These are phyloP conservation scores for Neurospora cerealis DNA, from an alignment of 495 filamentous ascomycete genomes.

Conservation along the genomic window DNA sequence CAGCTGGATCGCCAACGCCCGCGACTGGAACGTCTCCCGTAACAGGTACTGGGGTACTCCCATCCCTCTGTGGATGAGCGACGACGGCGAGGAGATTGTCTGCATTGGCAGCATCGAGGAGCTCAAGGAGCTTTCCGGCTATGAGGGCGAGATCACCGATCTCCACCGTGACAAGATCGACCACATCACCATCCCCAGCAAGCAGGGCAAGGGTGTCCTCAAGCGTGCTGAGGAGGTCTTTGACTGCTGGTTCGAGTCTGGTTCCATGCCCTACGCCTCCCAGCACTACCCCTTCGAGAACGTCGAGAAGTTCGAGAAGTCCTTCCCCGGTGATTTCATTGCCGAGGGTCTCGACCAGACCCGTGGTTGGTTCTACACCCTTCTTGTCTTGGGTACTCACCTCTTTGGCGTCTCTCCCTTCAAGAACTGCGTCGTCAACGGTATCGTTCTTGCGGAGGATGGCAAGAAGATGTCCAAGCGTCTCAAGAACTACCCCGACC, in stretches of 20 bases:
- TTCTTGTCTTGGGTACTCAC: slow-evolving; percentile 82
- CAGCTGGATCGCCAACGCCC: slow-evolving; percentile 57
- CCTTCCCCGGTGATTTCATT: slow-evolving; percentile 94
- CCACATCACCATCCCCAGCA: slow-evolving; percentile 90
- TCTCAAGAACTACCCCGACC: slow-evolving; percentile 95
- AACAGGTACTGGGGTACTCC: slow-evolving; percentile 98
- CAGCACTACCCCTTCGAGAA: slow-evolving; percentile 95
- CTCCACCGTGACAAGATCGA: slow-evolving; percentile 94
- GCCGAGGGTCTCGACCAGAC: slow-evolving; percentile 76
- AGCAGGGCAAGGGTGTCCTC: slow-evolving; percentile 76
- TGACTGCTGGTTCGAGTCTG: slow-evolving; percentile 86
- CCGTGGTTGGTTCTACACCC: slow-evolving; percentile 95
- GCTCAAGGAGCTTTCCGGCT: slow-evolving; percentile 79
- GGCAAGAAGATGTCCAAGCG: slow-evolving; percentile 99
- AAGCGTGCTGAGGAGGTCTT: slow-evolving; percentile 85
- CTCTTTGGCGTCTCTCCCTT: slow-evolving; percentile 85
- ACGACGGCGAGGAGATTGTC: slow-evolving; percentile 76
- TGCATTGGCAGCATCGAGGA: slow-evolving; percentile 82
- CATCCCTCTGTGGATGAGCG: slow-evolving; percentile 87
- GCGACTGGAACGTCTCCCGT: slow-evolving; percentile 93
- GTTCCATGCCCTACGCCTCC: slow-evolving; percentile 93
- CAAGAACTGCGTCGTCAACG: slow-evolving; percentile 95
- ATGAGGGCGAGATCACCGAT: slow-evolving; percentile 75
- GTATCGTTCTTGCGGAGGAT: slow-evolving; percentile 87
- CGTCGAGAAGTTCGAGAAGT: slow-evolving; percentile 63